Evolutionary conservation across 805 yeast genomes (phyloP), one percentile per base, ranked within the genome.

Genomic region (Yamadazyma insecticola): DNA sequence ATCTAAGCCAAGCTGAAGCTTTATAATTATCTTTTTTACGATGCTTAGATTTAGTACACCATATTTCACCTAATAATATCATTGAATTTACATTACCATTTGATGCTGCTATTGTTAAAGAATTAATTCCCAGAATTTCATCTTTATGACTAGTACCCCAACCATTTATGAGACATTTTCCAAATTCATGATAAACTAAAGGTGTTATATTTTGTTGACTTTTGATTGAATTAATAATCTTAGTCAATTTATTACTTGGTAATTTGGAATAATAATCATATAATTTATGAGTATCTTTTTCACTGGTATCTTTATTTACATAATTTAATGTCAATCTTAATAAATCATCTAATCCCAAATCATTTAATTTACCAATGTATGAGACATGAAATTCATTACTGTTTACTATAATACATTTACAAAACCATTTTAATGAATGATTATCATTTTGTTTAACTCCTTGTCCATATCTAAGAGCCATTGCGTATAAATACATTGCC

Each of bases 1-100:
- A 55, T 24, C 89, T 63, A 35, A 75, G 71, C 79, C 88, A 80
- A 9, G 78, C 74, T 2, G 89, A 83, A 3, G 90, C 85, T 45
- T 72, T 60, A 27, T 57, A 52, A 29, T 68, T 51, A 48, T 84
- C 83, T 44, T 74, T 78, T 53, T 76, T 76, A 32, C 76, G 66
- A 8, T 54, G 51, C 40, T 63, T 65, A 2, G 81, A 70, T 41
- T 74, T 77, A 18, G 67, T 61, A 30, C 75, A 62, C 80, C 85
- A 83, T n/a, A 82, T 55, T 32, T 64, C 70, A 1, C 90, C 94
- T 23, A 85, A 74, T 37, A 77, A 75, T 16, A 76, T 61, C 78
- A 81, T 74, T 1, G 88, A 79, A 36, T 79, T 82, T 1, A 72
- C 63, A 43, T 76, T 75, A 2, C 90, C 92, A 50, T 78, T 53